Evolutionary conservation across 1,139 yeast species (phyloP).

Genomic region (Yamadazyma kanchanaburiensis): DNA sequence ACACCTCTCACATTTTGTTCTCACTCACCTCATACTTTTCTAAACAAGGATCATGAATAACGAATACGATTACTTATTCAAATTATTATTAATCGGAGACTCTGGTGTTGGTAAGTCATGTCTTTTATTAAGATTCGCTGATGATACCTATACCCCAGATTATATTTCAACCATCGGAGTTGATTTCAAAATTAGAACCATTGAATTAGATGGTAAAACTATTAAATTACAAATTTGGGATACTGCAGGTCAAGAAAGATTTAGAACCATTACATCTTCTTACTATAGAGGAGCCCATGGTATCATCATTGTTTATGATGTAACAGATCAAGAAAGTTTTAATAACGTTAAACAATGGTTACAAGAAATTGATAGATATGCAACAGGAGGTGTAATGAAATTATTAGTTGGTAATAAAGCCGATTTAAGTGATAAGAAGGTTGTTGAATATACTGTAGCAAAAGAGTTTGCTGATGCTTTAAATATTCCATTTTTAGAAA

Average conservation of each 20-base stretch:
- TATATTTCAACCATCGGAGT: conserved; percentile 97
- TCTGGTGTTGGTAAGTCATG: conserved; percentile 98
- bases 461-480: conserved; percentile 97
- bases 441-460: conserved; percentile 94
- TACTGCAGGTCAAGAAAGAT: conserved; percentile 98
- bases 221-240: conserved; percentile 98
- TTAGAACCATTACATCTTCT: conserved; percentile 96
- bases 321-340: conserved; percentile 96
- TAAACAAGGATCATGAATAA: conserved; percentile 50
- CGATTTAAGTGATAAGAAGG: conserved; percentile 89
- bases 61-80: conserved; percentile 96
- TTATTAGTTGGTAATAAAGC: conserved; percentile 96
- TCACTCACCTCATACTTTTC: background rate
- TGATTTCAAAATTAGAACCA: conserved; percentile 95
- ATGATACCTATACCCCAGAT: conserved; percentile 93
- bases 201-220: conserved; percentile 87
- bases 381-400: conserved; percentile 96
- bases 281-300: conserved; percentile 99
- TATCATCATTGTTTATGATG: conserved; percentile 96
- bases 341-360: conserved; percentile 98
- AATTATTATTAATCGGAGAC: conserved; percentile 91
- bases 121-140: conserved; percentile 88
- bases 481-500: conserved; percentile 94
- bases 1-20: too few species aligned
- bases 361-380: conserved; percentile 97